Evolutionary conservation across 2,329 filamentous ascomycete species (phyloP).

Genomic region (Nothomitra cinnamomea): DNA sequence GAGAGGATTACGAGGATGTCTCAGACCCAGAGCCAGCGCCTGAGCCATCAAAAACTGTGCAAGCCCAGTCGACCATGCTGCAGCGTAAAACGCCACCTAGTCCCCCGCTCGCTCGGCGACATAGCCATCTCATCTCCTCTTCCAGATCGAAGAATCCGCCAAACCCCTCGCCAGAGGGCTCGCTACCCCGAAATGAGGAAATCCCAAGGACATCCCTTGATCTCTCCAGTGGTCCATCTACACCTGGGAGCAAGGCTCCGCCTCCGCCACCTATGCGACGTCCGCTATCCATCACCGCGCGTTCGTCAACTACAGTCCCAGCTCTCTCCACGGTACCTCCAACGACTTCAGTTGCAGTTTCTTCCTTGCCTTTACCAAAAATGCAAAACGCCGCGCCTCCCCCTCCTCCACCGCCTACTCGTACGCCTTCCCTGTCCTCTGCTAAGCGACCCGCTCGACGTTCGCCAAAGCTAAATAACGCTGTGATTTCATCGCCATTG

Average conservation of each 20-base stretch:
- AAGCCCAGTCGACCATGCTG: background rate
- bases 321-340: background rate
- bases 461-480: background rate
- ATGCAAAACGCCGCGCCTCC: background rate
- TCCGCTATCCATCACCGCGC: background rate
- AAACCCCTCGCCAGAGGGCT: conserved; percentile 20
- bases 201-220: background rate
- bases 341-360: background rate
- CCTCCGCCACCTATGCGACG: conserved; percentile 4
- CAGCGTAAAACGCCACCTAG: conserved; percentile 26
- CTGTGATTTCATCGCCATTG: background rate
- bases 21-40: background rate
- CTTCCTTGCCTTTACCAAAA: background rate
- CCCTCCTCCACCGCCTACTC: conserved; percentile 2
- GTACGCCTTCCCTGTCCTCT: background rate
- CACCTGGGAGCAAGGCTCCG: background rate
- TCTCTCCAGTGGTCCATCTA: background rate
- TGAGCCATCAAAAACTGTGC: background rate
- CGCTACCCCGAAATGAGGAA: conserved; percentile 16
- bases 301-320: background rate
- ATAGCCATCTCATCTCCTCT: conserved; percentile 22
- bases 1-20: background rate
- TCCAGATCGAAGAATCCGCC: conserved; percentile 15
- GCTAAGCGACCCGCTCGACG: background rate
- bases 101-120: conserved; percentile 30